Evolutionary conservation across 805 yeast genomes (phyloP), one percentile per base, ranked within the genome.

Genomic region (Candida hispaniensis): DNA sequence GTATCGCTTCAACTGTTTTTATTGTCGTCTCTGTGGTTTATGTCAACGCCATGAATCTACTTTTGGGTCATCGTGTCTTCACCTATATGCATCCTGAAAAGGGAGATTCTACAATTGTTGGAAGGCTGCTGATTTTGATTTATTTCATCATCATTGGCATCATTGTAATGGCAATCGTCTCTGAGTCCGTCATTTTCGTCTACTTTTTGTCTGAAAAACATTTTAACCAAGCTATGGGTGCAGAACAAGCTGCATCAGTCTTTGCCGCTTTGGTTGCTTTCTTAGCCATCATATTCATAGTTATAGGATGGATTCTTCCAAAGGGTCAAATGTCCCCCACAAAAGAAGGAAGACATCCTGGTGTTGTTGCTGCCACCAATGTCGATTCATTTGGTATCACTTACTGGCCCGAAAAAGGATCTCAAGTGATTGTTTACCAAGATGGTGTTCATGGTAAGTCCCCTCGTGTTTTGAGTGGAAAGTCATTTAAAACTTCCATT

Each of bases 11-110:
- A 2, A 69, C 66, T 26, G 72, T 75, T 16, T 64, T 78, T 32
- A 49, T 69, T 16, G 64, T 73, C 44, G 57, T 74, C 7, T 73
- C 83, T 3, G 64, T 73, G 11, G 68, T 75, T n/a, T 49, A 72
- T 16, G 50, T 78, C 26, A 70, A 72, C 18, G 65, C 77, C 3
- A 62, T 73, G 47, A 75, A 74, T 49, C 61, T 76, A 52, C 67
- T 76, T 14, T 56, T 79, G 34, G 81, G 81, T 4, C 85, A 77
- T 51, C 67, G 88, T 51, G 59, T 78, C 14, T 75, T 76, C 55
- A 75, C 82, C 5, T 76, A 83, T 80, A 63, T 76, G 51, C 86
- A 79, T 50, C 86, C 88, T 6, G 73, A 70, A 34, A 66, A 73
- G 7, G 86, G 85, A 23, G 63, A 71, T 13, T 52, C 66, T 26